A percentile compares a stretch with the other conserved stretches of the same genome.
These are phyloP conservation scores for Papiliotrema laurentii DNA, from an alignment of 1,284 basidiomycete species.

Conservation along the genomic window DNA sequence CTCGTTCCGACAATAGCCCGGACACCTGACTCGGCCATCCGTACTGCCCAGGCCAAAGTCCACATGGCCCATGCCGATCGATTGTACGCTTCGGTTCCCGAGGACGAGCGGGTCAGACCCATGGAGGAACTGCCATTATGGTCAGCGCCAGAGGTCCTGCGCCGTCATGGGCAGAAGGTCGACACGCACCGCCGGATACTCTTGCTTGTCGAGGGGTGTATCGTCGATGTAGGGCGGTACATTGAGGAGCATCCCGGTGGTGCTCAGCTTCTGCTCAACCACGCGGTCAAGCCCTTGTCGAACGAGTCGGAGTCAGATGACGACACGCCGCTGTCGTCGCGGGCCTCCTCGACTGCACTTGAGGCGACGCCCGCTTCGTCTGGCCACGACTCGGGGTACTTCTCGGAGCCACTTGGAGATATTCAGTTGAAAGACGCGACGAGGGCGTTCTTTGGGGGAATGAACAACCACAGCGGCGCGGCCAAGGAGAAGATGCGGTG, in stretches of 20 bases:
- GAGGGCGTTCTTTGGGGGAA: conserved; percentile 64
- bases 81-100: conserved; percentile 20
- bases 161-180: conserved; percentile 47
- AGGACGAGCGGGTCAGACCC: conserved; percentile 12
- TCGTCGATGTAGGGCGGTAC: conserved; percentile 63
- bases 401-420: conserved; percentile 11
- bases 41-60: conserved; percentile 58
- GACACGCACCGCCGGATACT: conserved; percentile 49
- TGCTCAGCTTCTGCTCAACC: conserved; percentile 15
- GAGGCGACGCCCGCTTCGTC: conserved; percentile 3
- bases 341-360: background rate
- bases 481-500: conserved; percentile 58
- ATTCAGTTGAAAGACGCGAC: conserved; percentile 53
- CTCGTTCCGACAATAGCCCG: conserved; percentile 52
- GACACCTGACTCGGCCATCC: conserved; percentile 59
- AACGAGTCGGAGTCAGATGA: background rate
- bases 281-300: conserved; percentile 15
- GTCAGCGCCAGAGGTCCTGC: conserved; percentile 20
- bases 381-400: conserved; percentile 26
- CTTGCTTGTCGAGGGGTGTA: conserved; percentile 60
- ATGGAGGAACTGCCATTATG: conserved; percentile 31
- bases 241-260: conserved; percentile 56
- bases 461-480: conserved; percentile 66
- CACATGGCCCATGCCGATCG: conserved; percentile 48
- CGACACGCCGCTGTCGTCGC: conserved; percentile 11